Conservation (phyloP, 2,329 filamentous ascomycete species). For the Colletotrichum eleusines region DNA sequence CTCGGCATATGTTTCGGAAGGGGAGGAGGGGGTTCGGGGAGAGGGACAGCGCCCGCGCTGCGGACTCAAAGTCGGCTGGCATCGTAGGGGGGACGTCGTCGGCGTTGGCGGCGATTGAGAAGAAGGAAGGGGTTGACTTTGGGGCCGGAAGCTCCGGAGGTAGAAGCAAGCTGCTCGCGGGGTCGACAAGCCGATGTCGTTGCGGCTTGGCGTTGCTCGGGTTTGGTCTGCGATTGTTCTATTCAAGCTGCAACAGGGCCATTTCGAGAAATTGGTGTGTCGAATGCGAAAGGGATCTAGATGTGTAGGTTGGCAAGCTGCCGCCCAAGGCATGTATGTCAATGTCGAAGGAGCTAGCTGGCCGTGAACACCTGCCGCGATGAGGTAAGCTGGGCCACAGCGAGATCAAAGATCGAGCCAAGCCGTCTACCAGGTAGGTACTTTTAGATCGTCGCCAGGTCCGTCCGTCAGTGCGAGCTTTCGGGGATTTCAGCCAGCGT, state of each 20-base stretch:
- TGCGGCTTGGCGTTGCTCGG: not conserved
- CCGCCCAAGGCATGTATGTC: slow-evolving; percentile 16
- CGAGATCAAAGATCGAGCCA: slow-evolving; percentile 20
- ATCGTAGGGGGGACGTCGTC: slow-evolving; percentile 50
- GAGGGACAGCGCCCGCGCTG: slow-evolving; percentile 63
- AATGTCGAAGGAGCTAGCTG: slow-evolving; percentile 28
- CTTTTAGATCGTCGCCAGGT: slow-evolving; percentile 21
- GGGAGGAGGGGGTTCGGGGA: slow-evolving; percentile 52
- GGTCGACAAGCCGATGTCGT: slow-evolving; percentile 11
- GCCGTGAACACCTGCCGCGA: slow-evolving; percentile 25
- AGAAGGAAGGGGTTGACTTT: not conserved
- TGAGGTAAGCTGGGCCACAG: slow-evolving; percentile 40
- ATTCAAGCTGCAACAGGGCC: slow-evolving; percentile 10
- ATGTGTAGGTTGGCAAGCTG: slow-evolving; percentile 9
- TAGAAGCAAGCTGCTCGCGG: slow-evolving; percentile 26
- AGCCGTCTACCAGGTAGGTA: slow-evolving; percentile 22
- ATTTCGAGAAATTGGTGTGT: slow-evolving; percentile 20
- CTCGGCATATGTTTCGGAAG: slow-evolving; percentile 52
- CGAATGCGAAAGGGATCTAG: not conserved
- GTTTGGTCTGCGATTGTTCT: not conserved
- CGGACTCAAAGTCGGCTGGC: slow-evolving; percentile 64
- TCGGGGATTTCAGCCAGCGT: not conserved
- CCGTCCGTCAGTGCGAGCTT: slow-evolving; percentile 22
- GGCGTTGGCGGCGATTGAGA: not conserved
- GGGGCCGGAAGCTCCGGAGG: slow-evolving; percentile 30